phyloP scores from a whole-genome alignment of 2,329 filamentous ascomycete genomes.

The Shiraia bambusicola region DNA sequence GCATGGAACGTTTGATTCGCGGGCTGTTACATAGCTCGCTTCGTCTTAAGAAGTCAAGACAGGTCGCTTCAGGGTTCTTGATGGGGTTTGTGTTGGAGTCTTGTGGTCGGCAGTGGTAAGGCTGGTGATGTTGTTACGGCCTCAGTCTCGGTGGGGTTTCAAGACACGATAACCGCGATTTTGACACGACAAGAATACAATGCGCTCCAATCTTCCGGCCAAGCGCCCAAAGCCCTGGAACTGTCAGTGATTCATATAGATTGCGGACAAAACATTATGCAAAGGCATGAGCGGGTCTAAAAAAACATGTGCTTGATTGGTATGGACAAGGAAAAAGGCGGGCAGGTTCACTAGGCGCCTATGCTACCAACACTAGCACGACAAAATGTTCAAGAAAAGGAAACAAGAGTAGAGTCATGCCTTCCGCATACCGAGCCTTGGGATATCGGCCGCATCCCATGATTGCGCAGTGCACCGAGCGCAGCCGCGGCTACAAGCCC shows the following conservation, averaged over 20 bases:
- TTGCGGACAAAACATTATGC: conserved; percentile 33
- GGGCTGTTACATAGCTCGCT: conserved; percentile 36
- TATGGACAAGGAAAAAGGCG: conserved; percentile 32
- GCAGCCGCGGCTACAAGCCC: background rate
- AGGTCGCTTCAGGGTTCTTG: conserved; percentile 19
- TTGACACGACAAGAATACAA: conserved; percentile 24
- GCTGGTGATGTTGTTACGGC: conserved; percentile 29
- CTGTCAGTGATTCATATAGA: conserved; percentile 17
- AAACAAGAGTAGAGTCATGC: conserved; percentile 34
- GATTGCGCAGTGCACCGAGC: background rate
- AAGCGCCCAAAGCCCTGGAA: conserved; percentile 11
- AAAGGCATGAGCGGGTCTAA: conserved; percentile 13
- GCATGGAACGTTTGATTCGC: conserved; percentile 40
- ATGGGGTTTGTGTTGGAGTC: conserved; percentile 14
- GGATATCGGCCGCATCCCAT: background rate
- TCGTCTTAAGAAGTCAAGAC: conserved; percentile 28
- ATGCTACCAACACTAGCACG: conserved; percentile 23
- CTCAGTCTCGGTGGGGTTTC: conserved; percentile 39
- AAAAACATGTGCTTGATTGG: conserved; percentile 19
- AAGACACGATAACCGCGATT: conserved; percentile 29
- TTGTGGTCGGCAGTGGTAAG: conserved; percentile 19
- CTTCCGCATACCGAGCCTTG: conserved; percentile 12
- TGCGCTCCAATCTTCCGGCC: conserved; percentile 26
- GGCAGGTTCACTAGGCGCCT: conserved; percentile 23
- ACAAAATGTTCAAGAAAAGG: conserved; percentile 21